These are phyloP conservation scores for Hypoxylon lienhwacheense DNA, from an alignment of 495 filamentous ascomycete genomes.

Conservation along the genomic window DNA sequence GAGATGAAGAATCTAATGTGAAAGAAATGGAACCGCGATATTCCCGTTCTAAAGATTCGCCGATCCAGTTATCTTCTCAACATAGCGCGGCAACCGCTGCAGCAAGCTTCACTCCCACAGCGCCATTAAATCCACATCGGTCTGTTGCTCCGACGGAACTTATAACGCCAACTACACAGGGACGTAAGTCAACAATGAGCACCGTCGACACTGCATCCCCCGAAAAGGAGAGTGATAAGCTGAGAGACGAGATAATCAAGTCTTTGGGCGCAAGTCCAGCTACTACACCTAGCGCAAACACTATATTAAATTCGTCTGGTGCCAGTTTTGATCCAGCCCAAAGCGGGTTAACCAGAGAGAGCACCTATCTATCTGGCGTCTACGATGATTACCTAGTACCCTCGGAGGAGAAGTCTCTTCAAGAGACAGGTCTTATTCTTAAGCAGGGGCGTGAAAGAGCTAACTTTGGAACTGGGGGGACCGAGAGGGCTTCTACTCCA, in stretches of 20 bases:
- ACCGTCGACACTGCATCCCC: slow-evolving; percentile 58
- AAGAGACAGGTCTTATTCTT: slow-evolving; percentile 25
- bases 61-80: slow-evolving; percentile 8
- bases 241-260: slow-evolving; percentile 79
- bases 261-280: slow-evolving; percentile 57
- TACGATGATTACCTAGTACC: slow-evolving; percentile 50
- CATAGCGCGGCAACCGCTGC: slow-evolving; percentile 23
- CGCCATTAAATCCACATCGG: slow-evolving; percentile 52
- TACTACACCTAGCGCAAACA: slow-evolving; percentile 20
- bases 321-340: slow-evolving; percentile 27
- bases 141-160: slow-evolving; percentile 35
- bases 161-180: slow-evolving; percentile 42
- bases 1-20: neutral
- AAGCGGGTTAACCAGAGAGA: slow-evolving; percentile 41
- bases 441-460: slow-evolving; percentile 13
- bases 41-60: slow-evolving; percentile 7
- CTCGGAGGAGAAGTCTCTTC: slow-evolving; percentile 40
- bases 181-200: slow-evolving; percentile 58
- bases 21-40: slow-evolving; percentile 12
- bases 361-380: slow-evolving; percentile 50
- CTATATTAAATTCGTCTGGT: slow-evolving; percentile 4
- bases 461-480: neutral
- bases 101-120: slow-evolving; percentile 47
- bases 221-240: slow-evolving; percentile 72
- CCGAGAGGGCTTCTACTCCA: neutral